phyloP scores from a whole-genome alignment of 1,284 basidiomycete genomes.

The Melampsora medusae region DNA sequence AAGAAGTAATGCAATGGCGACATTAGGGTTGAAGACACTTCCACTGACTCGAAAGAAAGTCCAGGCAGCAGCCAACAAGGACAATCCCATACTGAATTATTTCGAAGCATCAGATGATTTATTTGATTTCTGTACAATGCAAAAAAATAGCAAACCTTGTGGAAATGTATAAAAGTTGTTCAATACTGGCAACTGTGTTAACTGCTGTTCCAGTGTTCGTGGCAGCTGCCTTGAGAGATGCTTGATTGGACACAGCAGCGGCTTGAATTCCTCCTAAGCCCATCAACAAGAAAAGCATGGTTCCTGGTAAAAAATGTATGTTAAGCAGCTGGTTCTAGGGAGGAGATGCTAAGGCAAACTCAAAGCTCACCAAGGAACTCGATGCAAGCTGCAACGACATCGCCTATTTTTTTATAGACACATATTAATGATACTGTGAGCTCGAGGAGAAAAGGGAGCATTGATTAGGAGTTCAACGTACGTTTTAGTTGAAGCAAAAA shows the following conservation, averaged over 20 bases:
- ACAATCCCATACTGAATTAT: conserved; percentile 61
- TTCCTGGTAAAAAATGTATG: not conserved
- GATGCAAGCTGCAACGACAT: conserved; percentile 2
- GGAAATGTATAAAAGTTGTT: conserved; percentile 52
- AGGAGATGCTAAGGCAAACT: not conserved
- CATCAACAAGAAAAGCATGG: conserved; percentile 62
- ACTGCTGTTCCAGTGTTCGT: conserved; percentile 46
- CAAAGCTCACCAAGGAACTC: not conserved
- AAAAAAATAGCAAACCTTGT: conserved; percentile 16
- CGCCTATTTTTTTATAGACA: not conserved
- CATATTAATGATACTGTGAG: not conserved
- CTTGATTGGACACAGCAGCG: conserved; percentile 53
- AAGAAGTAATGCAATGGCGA: conserved; percentile 31
- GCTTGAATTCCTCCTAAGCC: conserved; percentile 66
- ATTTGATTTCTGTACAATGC: not conserved
- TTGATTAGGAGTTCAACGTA: not conserved
- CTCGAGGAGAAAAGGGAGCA: not conserved
- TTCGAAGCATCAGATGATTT: not conserved
- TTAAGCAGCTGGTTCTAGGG: not conserved
- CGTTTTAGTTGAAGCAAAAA: conserved; percentile 2
- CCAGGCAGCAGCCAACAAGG: conserved; percentile 62
- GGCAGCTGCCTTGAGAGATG: conserved; percentile 48
- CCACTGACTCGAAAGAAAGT: conserved; percentile 43
- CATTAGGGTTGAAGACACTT: conserved; percentile 42
- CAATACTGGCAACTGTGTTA: conserved; percentile 54